Percentiles rank a stretch among this genome's conserved stretches.
These are phyloP conservation scores for Aspergillus diversus DNA, from an alignment of 495 filamentous ascomycete genomes.

Conservation along the genomic window DNA sequence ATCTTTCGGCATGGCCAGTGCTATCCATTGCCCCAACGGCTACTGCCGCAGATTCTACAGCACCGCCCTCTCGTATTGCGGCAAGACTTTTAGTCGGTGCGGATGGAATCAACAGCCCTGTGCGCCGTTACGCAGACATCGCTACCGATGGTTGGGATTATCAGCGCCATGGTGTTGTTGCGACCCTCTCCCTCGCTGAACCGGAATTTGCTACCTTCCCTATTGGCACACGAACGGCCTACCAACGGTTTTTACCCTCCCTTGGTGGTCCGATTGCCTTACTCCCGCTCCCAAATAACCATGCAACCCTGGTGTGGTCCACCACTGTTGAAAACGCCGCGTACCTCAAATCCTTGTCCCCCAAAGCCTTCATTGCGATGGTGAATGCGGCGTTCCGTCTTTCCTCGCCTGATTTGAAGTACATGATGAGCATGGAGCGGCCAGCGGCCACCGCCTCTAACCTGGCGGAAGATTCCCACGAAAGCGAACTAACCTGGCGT, in stretches of 20 bases:
- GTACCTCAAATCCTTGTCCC: constrained; percentile 72
- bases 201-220: constrained; percentile 32
- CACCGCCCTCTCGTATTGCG: constrained; percentile 55
- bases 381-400: constrained; percentile 95
- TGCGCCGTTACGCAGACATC: constrained; percentile 87
- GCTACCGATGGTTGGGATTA: constrained; percentile 91
- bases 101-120: constrained; percentile 92
- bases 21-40: constrained; percentile 61
- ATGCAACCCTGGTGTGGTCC: constrained; percentile 89
- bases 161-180: constrained; percentile 85
- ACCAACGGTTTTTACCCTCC: constrained; percentile 92
- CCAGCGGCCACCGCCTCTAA: constrained; percentile 30
- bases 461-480: constrained; percentile 46
- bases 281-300: constrained; percentile 82
- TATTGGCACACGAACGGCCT: constrained; percentile 68
- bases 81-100: constrained; percentile 90
- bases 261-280: constrained; percentile 81
- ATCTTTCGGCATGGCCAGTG: constrained; percentile 86
- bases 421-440: constrained; percentile 66
- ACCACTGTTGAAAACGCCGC: constrained; percentile 79
- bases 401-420: constrained; percentile 73
- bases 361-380: constrained; percentile 77
- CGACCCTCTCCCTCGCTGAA: constrained; percentile 74
- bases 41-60: constrained; percentile 24
- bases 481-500: constrained; percentile 81